Conservation (phyloP, 2,329 filamentous ascomycete species). For the Cladosporium sp. region DNA sequence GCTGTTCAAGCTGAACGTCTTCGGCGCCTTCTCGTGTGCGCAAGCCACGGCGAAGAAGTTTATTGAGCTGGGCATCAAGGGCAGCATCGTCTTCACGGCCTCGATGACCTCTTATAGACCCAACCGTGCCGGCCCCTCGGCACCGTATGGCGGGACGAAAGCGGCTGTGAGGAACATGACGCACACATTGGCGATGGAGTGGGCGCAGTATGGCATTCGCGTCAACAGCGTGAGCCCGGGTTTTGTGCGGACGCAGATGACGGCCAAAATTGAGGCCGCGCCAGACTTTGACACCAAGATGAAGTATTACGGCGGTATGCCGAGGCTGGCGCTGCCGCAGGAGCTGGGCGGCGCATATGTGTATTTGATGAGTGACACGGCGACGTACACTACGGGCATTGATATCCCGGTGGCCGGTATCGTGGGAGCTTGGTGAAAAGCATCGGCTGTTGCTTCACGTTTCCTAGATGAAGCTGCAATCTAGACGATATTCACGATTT, state of each 20-base stretch:
- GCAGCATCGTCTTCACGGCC: conserved; percentile 32
- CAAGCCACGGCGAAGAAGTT: conserved; percentile 32
- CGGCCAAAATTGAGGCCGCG: conserved; percentile 9
- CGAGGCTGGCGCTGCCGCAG: conserved; percentile 45
- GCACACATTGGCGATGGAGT: conserved; percentile 30
- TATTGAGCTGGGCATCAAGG: conserved; percentile 28
- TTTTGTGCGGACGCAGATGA: conserved; percentile 20
- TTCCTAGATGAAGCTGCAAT: too few relatives aligned
- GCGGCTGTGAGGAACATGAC: conserved; percentile 23
- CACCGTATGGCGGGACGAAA: conserved; percentile 24
- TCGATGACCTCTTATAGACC: conserved; percentile 31
- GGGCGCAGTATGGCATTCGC: conserved; percentile 25
- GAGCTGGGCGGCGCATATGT: conserved; percentile 47
- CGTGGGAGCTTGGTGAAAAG: conserved; percentile 21
- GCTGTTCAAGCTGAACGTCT: conserved; percentile 34
- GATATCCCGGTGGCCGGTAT: conserved; percentile 28
- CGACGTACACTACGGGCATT: conserved; percentile 36
- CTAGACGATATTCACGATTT: too few relatives aligned
- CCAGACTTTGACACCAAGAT: conserved; percentile 8
- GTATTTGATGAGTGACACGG: conserved; percentile 37
- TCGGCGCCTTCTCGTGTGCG: conserved; percentile 31
- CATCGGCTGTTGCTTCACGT: too few relatives aligned
- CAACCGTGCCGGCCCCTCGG: conserved; percentile 27
- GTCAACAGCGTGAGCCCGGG: conserved; percentile 24
- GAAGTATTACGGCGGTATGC: conserved; percentile 48